Percentiles rank a stretch among this genome's conserved stretches.
phyloP scores from a whole-genome alignment of 2,329 filamentous ascomycete species.

The Diaporthe eres region DNA sequence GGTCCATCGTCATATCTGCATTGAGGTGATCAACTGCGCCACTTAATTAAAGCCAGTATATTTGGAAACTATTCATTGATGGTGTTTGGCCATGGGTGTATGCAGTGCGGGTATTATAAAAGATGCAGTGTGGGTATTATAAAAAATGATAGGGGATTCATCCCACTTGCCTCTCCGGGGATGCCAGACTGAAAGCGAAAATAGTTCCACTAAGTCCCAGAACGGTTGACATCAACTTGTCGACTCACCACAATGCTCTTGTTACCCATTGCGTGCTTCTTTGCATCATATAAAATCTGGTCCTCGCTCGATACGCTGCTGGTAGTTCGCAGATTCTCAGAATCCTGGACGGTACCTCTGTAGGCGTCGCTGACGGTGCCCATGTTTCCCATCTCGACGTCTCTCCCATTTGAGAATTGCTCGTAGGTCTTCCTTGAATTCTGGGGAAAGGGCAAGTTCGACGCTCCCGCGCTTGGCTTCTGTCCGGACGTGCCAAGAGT shows the following conservation, averaged over 20 bases:
- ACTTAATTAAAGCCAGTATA: not conserved
- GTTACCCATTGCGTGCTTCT: constrained; percentile 1
- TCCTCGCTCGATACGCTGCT: constrained; percentile 34
- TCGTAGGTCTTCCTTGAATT: constrained; percentile 38
- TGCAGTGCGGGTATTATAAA: not conserved
- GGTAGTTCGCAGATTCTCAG: not conserved
- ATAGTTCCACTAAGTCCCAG: not conserved
- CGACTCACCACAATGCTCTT: constrained; percentile 37
- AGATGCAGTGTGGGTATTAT: not conserved
- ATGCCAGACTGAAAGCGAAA: not conserved
- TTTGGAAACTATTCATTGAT: not conserved
- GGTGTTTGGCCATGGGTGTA: not conserved
- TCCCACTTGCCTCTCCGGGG: not conserved
- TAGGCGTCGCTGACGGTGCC: constrained; percentile 37
- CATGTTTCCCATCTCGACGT: constrained; percentile 39
- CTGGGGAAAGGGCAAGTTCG: constrained; percentile 29
- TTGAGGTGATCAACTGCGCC: not conserved
- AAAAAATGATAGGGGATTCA: not conserved
- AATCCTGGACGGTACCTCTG: constrained; percentile 15
- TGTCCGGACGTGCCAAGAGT: constrained; percentile 32
- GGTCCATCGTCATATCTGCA: not conserved
- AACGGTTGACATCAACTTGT: constrained; percentile 36
- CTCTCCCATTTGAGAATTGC: constrained; percentile 26
- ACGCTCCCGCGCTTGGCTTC: constrained; percentile 24
- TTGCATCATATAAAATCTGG: constrained; percentile 32